Evolutionary conservation across 208 protist species (phyloP).

Genomic region (Angomonas deanei): DNA sequence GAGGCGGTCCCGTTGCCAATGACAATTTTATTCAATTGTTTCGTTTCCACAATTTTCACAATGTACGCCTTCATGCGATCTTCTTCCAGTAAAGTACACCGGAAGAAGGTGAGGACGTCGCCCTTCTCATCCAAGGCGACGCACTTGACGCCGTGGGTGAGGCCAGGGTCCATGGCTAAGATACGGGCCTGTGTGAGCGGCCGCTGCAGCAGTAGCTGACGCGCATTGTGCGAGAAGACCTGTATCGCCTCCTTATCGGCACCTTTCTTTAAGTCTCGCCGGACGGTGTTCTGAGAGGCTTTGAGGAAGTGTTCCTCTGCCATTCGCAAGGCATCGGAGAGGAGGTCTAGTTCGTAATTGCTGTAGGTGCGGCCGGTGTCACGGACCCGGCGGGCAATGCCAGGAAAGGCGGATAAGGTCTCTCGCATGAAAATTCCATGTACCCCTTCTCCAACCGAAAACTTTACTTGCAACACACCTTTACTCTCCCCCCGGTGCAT

Average conservation of each 20-base stretch:
- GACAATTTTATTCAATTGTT: slow-evolving; percentile 69
- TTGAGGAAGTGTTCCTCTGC: slow-evolving; percentile 45
- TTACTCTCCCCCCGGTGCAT: slow-evolving; percentile 65
- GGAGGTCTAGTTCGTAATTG: slow-evolving; percentile 16
- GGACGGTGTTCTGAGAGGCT: slow-evolving; percentile 30
- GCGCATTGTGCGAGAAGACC: slow-evolving; percentile 78
- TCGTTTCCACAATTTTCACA: slow-evolving; percentile 32
- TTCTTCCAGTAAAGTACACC: slow-evolving; percentile 59
- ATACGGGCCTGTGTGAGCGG: slow-evolving; percentile 56
- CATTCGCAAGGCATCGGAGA: slow-evolving; percentile 17
- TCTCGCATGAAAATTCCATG: slow-evolving; percentile 33
- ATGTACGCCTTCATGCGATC: slow-evolving; percentile 57
- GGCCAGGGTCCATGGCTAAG: slow-evolving; percentile 82
- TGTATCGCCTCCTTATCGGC: slow-evolving; percentile 66
- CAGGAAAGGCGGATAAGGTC: slow-evolving; percentile 21
- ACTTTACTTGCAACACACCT: slow-evolving; percentile 58
- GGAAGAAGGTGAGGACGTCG: slow-evolving; percentile 57
- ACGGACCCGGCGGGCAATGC: slow-evolving; percentile 6
- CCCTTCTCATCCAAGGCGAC: slow-evolving; percentile 72
- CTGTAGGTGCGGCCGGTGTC: not conserved
- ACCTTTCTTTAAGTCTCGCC: slow-evolving; percentile 65
- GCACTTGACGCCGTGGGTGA: slow-evolving; percentile 80
- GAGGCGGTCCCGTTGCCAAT: slow-evolving; percentile 86
- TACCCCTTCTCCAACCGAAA: slow-evolving; percentile 15
- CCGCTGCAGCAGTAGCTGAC: slow-evolving; percentile 75